Evolutionary conservation across 2,329 filamentous ascomycete species (phyloP).

Genomic region (Scytalidium sp.): DNA sequence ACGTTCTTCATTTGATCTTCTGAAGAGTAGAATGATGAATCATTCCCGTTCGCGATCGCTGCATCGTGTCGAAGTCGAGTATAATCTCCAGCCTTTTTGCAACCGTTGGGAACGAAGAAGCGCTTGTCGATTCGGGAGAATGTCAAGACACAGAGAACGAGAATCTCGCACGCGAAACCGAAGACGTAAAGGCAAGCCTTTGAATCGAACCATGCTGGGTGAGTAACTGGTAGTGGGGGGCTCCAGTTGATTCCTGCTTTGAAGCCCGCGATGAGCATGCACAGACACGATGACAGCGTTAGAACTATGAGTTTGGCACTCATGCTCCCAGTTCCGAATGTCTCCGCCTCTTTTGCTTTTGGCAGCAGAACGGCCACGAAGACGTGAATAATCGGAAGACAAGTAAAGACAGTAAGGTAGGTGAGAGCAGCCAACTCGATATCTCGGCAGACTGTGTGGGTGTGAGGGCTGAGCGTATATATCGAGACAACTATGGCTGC

Average conservation of each 20-base stretch:
- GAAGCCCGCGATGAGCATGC: slow-evolving; percentile 67
- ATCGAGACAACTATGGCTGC: slow-evolving; percentile 59
- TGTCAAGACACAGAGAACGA: slow-evolving; percentile 65
- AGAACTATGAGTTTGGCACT: slow-evolving; percentile 62
- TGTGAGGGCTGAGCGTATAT: slow-evolving; percentile 56
- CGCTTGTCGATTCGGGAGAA: slow-evolving; percentile 67
- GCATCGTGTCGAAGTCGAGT: slow-evolving; percentile 8
- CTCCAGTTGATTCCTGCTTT: slow-evolving; percentile 58
- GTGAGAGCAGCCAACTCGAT: slow-evolving; percentile 61
- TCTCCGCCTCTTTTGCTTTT: slow-evolving; percentile 40
- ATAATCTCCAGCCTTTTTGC: slow-evolving; percentile 50
- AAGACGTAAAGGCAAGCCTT: slow-evolving; percentile 75
- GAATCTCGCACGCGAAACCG: slow-evolving; percentile 69
- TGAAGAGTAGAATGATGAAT: no score
- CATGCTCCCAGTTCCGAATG: slow-evolving; percentile 65
- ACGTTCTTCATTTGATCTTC: no score
- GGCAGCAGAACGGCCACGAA: slow-evolving; percentile 45
- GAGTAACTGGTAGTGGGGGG: slow-evolving; percentile 37
- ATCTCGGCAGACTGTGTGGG: slow-evolving; percentile 49
- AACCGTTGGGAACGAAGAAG: slow-evolving; percentile 72
- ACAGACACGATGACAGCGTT: slow-evolving; percentile 50
- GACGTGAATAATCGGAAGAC: slow-evolving; percentile 58
- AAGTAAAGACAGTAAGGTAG: slow-evolving; percentile 62
- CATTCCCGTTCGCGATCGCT: no score
- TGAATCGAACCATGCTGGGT: slow-evolving; percentile 66